phyloP scores from a whole-genome alignment of 305 asterid genomes.

The Petunia hybrid region DNA sequence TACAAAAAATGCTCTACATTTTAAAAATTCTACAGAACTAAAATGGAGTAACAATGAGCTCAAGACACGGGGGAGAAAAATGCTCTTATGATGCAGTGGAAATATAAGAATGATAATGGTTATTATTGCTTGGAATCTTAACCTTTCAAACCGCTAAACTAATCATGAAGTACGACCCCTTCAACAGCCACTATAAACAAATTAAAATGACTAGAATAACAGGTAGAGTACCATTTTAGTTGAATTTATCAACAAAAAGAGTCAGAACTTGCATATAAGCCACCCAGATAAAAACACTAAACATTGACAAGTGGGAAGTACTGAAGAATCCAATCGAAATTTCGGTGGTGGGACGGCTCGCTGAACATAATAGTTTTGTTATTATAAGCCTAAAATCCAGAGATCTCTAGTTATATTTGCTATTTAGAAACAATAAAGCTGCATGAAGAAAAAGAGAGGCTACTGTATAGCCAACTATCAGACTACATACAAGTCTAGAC shows the following conservation, averaged over 20 bases:
- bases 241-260: conserved; percentile 24
- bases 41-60: background rate
- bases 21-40: background rate
- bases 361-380: conserved; percentile 14
- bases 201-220: conserved; percentile 29
- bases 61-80: background rate
- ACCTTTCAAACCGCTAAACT: conserved; percentile 15
- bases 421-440: background rate
- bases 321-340: conserved; percentile 38
- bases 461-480: conserved; percentile 8
- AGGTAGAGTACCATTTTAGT: conserved; percentile 26
- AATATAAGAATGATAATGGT: background rate
- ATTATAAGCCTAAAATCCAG: conserved; percentile 25
- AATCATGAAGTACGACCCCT: conserved; percentile 12
- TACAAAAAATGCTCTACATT: too few species aligned
- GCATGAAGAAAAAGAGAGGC: conserved; percentile 24
- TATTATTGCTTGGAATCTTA: conserved; percentile 13
- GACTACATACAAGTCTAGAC: background rate
- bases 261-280: conserved; percentile 32
- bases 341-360: conserved; percentile 37
- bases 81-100: background rate
- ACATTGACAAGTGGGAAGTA: conserved; percentile 43
- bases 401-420: conserved; percentile 1
- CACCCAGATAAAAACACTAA: conserved; percentile 34
- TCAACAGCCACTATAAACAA: conserved; percentile 27